Conservation (phyloP, 441 rosid genomes). For the Jatropha podagrica region DNA sequence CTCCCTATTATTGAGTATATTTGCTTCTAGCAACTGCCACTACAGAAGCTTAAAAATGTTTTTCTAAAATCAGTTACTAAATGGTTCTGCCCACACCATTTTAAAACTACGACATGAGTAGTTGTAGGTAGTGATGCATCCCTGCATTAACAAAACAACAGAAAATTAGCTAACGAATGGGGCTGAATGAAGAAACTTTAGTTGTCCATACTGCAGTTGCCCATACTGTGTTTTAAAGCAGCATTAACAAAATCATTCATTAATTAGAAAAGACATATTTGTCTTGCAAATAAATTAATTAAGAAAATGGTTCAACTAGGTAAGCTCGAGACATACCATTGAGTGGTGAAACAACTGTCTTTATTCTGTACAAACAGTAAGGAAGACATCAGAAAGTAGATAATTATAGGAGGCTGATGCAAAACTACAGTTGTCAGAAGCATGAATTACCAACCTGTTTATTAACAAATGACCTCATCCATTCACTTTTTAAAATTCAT, state of each 20-base stretch:
- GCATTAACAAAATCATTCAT: neutral
- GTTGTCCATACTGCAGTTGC: no score
- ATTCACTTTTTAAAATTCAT: slow-evolving; percentile 18
- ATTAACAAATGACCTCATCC: neutral
- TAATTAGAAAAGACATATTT: neutral
- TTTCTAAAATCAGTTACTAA: neutral
- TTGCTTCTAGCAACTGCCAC: neutral
- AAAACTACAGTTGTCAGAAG: slow-evolving; percentile 7
- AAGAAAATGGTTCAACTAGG: neutral
- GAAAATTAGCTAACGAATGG: neutral
- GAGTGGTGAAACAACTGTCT: neutral
- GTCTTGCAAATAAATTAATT: neutral
- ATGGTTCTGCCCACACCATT: neutral
- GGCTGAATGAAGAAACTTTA: no score
- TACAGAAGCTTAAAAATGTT: neutral
- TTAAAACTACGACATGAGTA: neutral
- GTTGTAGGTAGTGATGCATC: neutral
- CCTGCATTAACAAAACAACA: neutral
- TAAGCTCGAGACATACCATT: neutral
- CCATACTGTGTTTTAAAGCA: neutral
- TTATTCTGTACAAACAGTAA: neutral
- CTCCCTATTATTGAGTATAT: neutral
- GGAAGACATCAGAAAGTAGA: neutral
- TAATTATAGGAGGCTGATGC: neutral
- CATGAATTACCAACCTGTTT: slow-evolving; percentile 16